Base-by-base conservation (phyloP, 2,329 filamentous ascomycete genomes). In the Mycocentrospora acerina region DNA sequence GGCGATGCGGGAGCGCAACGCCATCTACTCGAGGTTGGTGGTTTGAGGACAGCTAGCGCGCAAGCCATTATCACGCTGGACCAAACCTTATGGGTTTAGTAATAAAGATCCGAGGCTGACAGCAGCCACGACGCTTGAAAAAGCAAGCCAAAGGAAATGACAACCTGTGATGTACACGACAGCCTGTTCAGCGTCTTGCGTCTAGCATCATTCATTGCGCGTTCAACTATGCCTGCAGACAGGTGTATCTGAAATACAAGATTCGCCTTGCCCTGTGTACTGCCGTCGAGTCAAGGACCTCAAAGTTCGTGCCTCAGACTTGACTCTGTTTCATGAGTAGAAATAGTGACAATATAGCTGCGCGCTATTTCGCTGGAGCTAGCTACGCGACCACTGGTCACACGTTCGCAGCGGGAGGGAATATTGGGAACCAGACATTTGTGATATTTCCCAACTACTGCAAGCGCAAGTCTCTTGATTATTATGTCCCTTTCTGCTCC, bases 351-450 rank as follows among this genome's bases (percentile, higher is more conserved):
- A 44, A 24, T 42, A 46, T 53, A 51, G 45, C 37, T 51, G 44
- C 42, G 32, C 44, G 42, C 48, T 54, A 56, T 44, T 51, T 51
- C 48, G 33, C 48, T 48, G 29, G 35, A 48, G 45, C 40, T 34
- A 57, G 46, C 62, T 61, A 72, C 42, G 56, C 51, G 35, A 68
- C 46, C 24, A 70, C 60, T 38, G 69, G 60, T 40, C 60, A 59
- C 8, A 69, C 68, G 46, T 64, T 71, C 41, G 60, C 50, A 45
- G 70, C 60, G 12, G 70, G 66, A 33, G 69, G 45, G 65, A 47
- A 72, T 7, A 72, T 67, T n/a, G 67, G 69, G 59, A 71, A 73
- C 57, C 63, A 72, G 13, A 69, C 62, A 46, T 66, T 68, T 29
- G 64, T 44, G 24, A 73, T 59, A 48, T 54, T 66, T 5, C 69